These are phyloP conservation scores for Infundibulicybe gibba DNA, from an alignment of 768 basidiomycete genomes.

Conservation along the genomic window DNA sequence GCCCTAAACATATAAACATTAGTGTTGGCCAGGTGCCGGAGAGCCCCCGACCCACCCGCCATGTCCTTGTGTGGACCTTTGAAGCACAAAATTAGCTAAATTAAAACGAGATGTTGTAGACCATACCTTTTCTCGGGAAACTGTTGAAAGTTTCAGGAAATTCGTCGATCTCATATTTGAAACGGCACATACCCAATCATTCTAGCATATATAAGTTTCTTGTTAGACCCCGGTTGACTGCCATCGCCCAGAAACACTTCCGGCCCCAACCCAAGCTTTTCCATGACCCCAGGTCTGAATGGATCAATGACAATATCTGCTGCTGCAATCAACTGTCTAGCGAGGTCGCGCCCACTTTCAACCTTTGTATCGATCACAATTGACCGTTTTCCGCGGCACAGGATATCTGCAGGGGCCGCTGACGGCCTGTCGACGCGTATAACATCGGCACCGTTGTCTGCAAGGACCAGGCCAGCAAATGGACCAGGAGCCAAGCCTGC, in stretches of 20 bases:
- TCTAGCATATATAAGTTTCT: constrained; percentile 68
- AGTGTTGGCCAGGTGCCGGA: neutral
- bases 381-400: constrained; percentile 77
- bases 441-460: constrained; percentile 78
- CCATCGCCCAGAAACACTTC: constrained; percentile 60
- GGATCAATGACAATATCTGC: constrained; percentile 86
- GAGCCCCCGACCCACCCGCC: constrained; percentile 51
- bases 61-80: constrained; percentile 68
- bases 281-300: constrained; percentile 80
- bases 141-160: neutral
- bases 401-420: constrained; percentile 40
- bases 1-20: constrained; percentile 38
- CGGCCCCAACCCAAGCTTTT: constrained; percentile 73
- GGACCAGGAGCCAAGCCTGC: constrained; percentile 82
- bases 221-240: constrained; percentile 47
- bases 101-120: neutral
- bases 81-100: neutral
- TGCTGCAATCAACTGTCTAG: constrained; percentile 53
- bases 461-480: constrained; percentile 72
- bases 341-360: constrained; percentile 47
- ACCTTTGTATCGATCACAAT: constrained; percentile 66
- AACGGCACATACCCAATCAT: constrained; percentile 56
- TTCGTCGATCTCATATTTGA: neutral
- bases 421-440: constrained; percentile 69
- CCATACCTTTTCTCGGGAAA: constrained; percentile 22